A percentile compares a stretch with the other conserved stretches of the same genome.
Conservation (phyloP, 1,139 yeast species). For the Candida sojae region DNA sequence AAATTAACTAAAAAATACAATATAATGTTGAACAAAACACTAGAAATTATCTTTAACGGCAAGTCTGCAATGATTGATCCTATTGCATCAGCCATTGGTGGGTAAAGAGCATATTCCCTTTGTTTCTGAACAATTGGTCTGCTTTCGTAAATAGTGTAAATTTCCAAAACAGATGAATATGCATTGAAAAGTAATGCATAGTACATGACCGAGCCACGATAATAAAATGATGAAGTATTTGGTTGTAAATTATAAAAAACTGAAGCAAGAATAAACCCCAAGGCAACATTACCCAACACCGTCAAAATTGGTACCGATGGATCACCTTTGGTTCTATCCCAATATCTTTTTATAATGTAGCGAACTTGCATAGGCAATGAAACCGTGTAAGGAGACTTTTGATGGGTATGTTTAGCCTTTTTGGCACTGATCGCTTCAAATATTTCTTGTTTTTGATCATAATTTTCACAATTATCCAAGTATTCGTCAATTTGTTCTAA, state of each 20-base stretch:
- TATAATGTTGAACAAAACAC: slow-evolving; percentile 42
- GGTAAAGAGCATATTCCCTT: slow-evolving; percentile 62
- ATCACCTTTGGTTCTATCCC: slow-evolving; percentile 65
- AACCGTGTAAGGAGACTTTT: slow-evolving; percentile 64
- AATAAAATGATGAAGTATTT: slow-evolving; percentile 54
- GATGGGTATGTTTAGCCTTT: slow-evolving; percentile 56
- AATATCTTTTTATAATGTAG: slow-evolving; percentile 61
- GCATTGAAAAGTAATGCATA: slow-evolving; percentile 60
- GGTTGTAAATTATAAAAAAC: slow-evolving; percentile 55
- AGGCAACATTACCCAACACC: slow-evolving; percentile 63
- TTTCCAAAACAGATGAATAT: slow-evolving; percentile 58
- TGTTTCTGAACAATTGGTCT: slow-evolving; percentile 65
- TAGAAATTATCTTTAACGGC: slow-evolving; percentile 53
- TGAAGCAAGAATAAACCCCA: slow-evolving; percentile 74
- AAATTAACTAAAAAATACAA: slow-evolving; percentile 61
- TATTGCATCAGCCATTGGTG: slow-evolving; percentile 67
- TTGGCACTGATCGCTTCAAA: slow-evolving; percentile 56
- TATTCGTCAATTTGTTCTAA: slow-evolving; percentile 20
- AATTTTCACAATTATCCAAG: slow-evolving; percentile 16
- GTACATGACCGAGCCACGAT: slow-evolving; percentile 58
- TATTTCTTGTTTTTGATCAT: slow-evolving; percentile 19
- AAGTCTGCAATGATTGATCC: slow-evolving; percentile 59
- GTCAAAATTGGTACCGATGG: slow-evolving; percentile 62
- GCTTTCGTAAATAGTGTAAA: slow-evolving; percentile 54
- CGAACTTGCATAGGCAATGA: slow-evolving; percentile 65